Conservation (phyloP, 257 asterid genomes). For the Forsythia viridissima region DNA sequence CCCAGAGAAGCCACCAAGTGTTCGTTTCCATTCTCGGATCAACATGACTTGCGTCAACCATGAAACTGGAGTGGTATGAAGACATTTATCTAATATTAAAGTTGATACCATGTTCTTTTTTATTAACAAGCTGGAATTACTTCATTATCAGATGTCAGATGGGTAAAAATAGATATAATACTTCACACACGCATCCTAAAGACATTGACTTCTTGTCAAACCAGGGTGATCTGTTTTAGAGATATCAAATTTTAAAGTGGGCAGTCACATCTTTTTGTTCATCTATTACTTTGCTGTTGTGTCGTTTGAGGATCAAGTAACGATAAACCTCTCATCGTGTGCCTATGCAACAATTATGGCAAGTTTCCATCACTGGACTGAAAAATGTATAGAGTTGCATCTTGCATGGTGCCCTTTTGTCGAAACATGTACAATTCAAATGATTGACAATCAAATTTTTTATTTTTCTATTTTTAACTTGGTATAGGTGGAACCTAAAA, state of each 20-base stretch:
- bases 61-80: conserved; percentile 73
- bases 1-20: conserved; percentile 91
- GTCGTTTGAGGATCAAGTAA: too few relatives aligned
- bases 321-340: too few relatives aligned
- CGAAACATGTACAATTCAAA: background rate
- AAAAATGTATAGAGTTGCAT: background rate
- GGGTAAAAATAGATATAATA: background rate
- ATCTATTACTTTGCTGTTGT: background rate
- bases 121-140: background rate
- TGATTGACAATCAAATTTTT: background rate
- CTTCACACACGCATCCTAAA: background rate
- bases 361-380: background rate
- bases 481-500: conserved; percentile 73
- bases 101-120: conserved; percentile 4
- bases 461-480: background rate
- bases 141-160: background rate
- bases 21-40: conserved; percentile 81
- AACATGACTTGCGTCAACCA: conserved; percentile 82
- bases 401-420: background rate
- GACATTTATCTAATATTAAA: conserved; percentile 19
- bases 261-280: background rate
- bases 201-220: background rate
- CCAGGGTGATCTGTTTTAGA: background rate
- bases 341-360: too few relatives aligned
- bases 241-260: too few relatives aligned